phyloP scores from a whole-genome alignment of 164 flowering plant genomes.

The Kalanchoe fedtschenkoi region DNA sequence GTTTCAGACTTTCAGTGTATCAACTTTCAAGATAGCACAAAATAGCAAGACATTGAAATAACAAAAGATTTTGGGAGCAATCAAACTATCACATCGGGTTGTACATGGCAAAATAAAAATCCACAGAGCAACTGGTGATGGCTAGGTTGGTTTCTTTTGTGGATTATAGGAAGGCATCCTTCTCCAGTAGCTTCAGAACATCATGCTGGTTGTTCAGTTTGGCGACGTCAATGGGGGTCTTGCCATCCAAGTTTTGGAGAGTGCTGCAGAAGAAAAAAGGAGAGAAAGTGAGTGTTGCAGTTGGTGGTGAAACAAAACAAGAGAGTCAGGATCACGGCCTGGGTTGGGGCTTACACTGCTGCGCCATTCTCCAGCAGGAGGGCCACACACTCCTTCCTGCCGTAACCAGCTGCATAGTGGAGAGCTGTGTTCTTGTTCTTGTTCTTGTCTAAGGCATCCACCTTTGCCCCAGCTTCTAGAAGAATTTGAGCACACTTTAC shows the following conservation, averaged over 20 bases:
- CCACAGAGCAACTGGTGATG: background rate
- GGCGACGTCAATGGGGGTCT: slow-evolving; percentile 93
- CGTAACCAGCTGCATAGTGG: slow-evolving; percentile 98
- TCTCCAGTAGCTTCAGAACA: slow-evolving; percentile 81
- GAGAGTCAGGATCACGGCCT: background rate
- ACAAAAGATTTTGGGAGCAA: too few relatives aligned
- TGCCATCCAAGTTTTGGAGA: slow-evolving; percentile 89
- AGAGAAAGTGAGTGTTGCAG: background rate
- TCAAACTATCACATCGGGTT: background rate
- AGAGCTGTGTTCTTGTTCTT: slow-evolving; percentile 96
- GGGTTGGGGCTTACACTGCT: slow-evolving; percentile 65
- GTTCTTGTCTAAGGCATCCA: slow-evolving; percentile 84
- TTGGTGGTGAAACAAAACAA: background rate
- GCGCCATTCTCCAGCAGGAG: slow-evolving; percentile 84
- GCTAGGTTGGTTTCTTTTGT: background rate
- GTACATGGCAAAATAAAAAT: background rate
- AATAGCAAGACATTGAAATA: too few relatives aligned
- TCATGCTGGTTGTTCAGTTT: slow-evolving; percentile 85
- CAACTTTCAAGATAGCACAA: too few relatives aligned
- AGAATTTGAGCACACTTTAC: slow-evolving; percentile 76
- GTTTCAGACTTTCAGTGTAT: too few relatives aligned
- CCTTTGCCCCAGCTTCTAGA: slow-evolving; percentile 80
- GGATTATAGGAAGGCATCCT: slow-evolving; percentile 74
- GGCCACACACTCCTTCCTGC: slow-evolving; percentile 89
- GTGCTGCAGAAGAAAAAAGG: slow-evolving; percentile 39